phyloP scores from a whole-genome alignment of 441 rosid genomes.

The Lepidium campestre region DNA sequence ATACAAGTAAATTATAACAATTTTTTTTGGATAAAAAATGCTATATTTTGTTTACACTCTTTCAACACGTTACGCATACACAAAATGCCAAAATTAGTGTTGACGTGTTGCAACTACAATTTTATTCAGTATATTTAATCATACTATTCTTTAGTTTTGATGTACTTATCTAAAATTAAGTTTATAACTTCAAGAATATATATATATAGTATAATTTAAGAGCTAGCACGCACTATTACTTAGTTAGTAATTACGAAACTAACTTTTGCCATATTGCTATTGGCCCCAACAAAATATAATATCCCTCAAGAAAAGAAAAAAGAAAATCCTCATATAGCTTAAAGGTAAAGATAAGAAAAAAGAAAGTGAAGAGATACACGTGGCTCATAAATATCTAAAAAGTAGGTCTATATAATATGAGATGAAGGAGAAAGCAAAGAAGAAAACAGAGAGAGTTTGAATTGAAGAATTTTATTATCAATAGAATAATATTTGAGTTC shows the following conservation, averaged over 20 bases:
- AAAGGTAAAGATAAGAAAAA: not conserved
- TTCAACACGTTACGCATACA: not conserved
- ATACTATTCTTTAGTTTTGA: no score
- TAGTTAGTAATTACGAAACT: no score
- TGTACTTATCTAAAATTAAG: no score
- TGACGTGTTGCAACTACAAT: no score
- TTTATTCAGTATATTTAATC: no score
- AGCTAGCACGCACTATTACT: no score
- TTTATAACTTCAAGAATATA: no score
- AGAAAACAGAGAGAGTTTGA: slow-evolving; percentile 7
- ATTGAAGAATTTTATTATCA: not conserved
- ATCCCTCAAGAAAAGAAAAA: not conserved
- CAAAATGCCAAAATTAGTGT: no score
- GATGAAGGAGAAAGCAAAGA: not conserved
- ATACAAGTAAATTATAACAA: no score
- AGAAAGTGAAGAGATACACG: slow-evolving; percentile 9
- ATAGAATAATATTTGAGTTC: not conserved
- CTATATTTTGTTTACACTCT: not conserved
- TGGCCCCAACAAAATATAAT: not conserved
- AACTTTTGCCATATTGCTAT: no score
- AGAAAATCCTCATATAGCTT: not conserved
- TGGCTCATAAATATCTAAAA: slow-evolving; percentile 23
- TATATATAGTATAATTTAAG: no score
- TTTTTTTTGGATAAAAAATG: no score
- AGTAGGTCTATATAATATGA: slow-evolving; percentile 21